Base-by-base conservation (phyloP, 2,329 filamentous ascomycete species). In the Pseudogymnoascus sp. region DNA sequence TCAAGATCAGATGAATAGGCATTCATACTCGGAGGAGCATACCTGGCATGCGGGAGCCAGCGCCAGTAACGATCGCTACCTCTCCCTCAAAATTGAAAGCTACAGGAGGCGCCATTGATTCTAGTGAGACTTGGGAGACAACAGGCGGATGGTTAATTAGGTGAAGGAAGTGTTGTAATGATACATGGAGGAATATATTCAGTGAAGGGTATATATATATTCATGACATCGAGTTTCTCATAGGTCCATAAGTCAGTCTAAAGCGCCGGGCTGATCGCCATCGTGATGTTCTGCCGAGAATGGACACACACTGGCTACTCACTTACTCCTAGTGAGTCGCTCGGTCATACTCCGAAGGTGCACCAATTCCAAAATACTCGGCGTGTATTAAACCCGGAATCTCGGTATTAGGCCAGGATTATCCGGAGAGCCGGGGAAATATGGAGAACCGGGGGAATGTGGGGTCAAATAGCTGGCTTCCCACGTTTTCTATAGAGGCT, bases 31-130 rank as follows among this genome's bases (percentile, higher is more conserved):
- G 11, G 21, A 48, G 21, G 43, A 25, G 10, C 21, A 14, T 48
- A 48, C 43, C 43, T 48, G 21, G 43, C 43, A 48, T 48, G 13
- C 43, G 43, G 62, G 80, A 81, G 16, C 84, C 83, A n/a, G 84
- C 84, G 14, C 83, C 84, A 0, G 83, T 85, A 25, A 86, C 79
- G 62, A 87, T 83, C 45, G 82, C 80, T 14, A 80, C 78, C 21
- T 48, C 43, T 48, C 13, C 11, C 6, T 48, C 43, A 21, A 48
- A 48, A 25, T 48, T 48, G 6, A 48, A 48, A 14, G 43, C 43
- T 25, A 25, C 21, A n/a, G 43, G 43, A 21, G 43, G 43, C 43
- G 43, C 43, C 43, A 48, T 48, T 48, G 6, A 25, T 48, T 14
- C 21, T 25, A 48, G 21, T 48, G 43, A n/a, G 6, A n/a, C 43